These are phyloP conservation scores for Penicillium sp. DNA, from an alignment of 2,329 filamentous ascomycete species.

Conservation along the genomic window DNA sequence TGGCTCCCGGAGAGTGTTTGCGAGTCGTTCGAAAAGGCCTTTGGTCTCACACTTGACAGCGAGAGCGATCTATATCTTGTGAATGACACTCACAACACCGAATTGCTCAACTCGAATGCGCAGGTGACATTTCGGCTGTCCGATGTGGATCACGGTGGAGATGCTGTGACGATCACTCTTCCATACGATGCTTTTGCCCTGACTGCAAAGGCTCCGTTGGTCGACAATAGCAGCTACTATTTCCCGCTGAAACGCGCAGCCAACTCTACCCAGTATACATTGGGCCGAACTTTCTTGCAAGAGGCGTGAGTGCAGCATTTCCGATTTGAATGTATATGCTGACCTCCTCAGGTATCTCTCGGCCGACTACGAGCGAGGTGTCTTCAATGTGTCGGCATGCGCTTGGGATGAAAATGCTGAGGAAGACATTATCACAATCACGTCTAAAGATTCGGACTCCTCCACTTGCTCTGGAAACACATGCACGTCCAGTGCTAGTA, in stretches of 20 bases:
- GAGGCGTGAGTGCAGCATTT: slow-evolving; percentile 49
- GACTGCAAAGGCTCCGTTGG: slow-evolving; percentile 45
- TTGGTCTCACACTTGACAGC: slow-evolving; percentile 67
- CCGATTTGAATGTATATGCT: slow-evolving; percentile 14
- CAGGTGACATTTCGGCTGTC: slow-evolving; percentile 60
- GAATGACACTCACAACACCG: slow-evolving; percentile 57
- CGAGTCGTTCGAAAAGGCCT: slow-evolving; percentile 62
- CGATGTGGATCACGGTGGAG: slow-evolving; percentile 37
- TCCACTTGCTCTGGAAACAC: slow-evolving; percentile 2
- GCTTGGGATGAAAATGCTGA: slow-evolving; percentile 11
- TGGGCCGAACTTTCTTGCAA: slow-evolving; percentile 70
- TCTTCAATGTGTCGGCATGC: slow-evolving; percentile 53
- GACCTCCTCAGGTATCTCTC: slow-evolving; percentile 48
- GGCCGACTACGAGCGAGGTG: slow-evolving; percentile 56
- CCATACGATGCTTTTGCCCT: slow-evolving; percentile 52
- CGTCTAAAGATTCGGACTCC: slow-evolving; percentile 5
- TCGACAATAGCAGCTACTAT: slow-evolving; percentile 58
- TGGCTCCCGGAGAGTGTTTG: slow-evolving; percentile 57
- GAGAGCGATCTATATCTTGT: slow-evolving; percentile 66
- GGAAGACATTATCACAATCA: slow-evolving; percentile 13
- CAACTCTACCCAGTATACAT: slow-evolving; percentile 57
- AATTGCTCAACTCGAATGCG: slow-evolving; percentile 50
- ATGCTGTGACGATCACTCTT: slow-evolving; percentile 15
- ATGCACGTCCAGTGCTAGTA: slow-evolving; percentile 1
- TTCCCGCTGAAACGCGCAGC: slow-evolving; percentile 64